These are phyloP conservation scores for Trifolium subterraneum DNA, from an alignment of 306 rosid species.

Conservation along the genomic window DNA sequence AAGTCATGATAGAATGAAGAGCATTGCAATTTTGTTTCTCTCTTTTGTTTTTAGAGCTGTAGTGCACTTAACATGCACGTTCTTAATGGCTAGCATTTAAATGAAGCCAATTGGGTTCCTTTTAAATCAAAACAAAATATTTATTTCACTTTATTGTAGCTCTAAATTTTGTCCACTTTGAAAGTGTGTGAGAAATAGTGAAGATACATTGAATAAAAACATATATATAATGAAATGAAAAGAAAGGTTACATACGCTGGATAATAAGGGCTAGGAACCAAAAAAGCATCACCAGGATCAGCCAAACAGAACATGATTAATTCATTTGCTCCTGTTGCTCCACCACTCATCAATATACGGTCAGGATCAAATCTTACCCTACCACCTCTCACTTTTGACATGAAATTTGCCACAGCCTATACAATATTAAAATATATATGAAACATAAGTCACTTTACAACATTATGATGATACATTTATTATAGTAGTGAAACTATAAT, in stretches of 20 bases:
- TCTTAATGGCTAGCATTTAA: neutral
- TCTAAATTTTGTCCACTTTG: constrained; percentile 15
- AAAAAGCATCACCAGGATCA: constrained; percentile 85
- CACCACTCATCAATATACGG: constrained; percentile 90
- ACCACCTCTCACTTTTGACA: constrained; percentile 85
- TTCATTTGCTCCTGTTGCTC: constrained; percentile 97
- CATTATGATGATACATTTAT: neutral
- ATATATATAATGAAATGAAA: neutral
- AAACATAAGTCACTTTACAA: neutral
- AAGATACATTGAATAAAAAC: constrained; percentile 40
- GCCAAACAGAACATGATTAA: constrained; percentile 85
- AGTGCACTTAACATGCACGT: neutral
- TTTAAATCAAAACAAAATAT: constrained; percentile 28
- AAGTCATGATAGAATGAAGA: neutral
- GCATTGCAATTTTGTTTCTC: neutral
- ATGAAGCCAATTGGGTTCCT: neutral
- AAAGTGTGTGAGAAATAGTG: constrained; percentile 28
- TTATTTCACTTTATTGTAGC: constrained; percentile 19
- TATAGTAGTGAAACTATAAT: too few relatives aligned
- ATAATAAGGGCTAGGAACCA: constrained; percentile 89
- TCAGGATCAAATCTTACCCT: constrained; percentile 76
- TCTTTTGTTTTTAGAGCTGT: neutral
- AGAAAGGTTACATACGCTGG: constrained; percentile 75
- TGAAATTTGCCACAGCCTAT: constrained; percentile 83
- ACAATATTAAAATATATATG: neutral